Conservation (phyloP, 2,329 filamentous ascomycete genomes). For the Exophiala sideris region DNA sequence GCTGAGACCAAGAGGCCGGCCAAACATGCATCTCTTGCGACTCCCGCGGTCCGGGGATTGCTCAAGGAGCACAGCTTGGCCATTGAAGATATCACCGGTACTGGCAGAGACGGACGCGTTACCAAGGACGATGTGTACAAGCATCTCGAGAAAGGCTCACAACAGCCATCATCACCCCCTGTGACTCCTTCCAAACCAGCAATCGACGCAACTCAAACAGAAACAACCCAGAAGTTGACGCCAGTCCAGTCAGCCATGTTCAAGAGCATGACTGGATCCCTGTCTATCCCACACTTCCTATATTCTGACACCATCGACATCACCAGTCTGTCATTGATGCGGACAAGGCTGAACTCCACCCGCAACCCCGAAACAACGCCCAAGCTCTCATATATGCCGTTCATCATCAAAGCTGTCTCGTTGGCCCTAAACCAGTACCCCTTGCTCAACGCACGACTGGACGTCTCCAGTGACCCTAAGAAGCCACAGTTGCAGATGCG, state of each 20-base stretch:
- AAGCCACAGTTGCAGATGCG: conserved; percentile 77
- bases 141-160: conserved; percentile 58
- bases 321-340: conserved; percentile 67
- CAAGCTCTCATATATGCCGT: conserved; percentile 86
- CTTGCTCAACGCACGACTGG: conserved; percentile 81
- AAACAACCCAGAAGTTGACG: conserved; percentile 68
- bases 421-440: conserved; percentile 78
- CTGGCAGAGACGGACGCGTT: conserved; percentile 86
- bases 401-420: conserved; percentile 94
- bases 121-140: conserved; percentile 86
- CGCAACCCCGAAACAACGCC: conserved; percentile 41
- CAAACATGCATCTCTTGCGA: conserved; percentile 73
- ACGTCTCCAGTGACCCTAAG: conserved; percentile 53
- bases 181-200: conserved; percentile 34
- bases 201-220: conserved; percentile 54
- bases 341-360: conserved; percentile 70
- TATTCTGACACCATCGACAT: conserved; percentile 90
- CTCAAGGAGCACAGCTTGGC: conserved; percentile 75
- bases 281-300: conserved; percentile 90
- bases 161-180: conserved; percentile 30
- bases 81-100: conserved; percentile 75
- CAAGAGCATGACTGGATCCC: conserved; percentile 90
- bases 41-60: conserved; percentile 86
- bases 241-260: conserved; percentile 90
- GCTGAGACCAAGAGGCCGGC: conserved; percentile 17